Evolutionary conservation across 148 eudicot genomes (phyloP).

Genomic region (Cornus florida): DNA sequence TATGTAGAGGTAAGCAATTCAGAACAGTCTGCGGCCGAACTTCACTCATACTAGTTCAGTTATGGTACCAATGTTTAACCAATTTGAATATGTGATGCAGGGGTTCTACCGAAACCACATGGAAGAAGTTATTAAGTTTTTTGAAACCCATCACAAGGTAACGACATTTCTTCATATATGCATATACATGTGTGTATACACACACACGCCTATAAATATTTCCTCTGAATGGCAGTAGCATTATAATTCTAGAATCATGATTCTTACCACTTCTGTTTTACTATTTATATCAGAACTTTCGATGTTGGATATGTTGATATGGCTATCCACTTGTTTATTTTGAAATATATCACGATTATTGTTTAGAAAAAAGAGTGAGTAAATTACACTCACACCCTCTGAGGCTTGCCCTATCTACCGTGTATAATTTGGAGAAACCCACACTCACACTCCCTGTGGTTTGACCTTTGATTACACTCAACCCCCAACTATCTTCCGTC

Average conservation of each 20-base stretch:
- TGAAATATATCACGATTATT: background rate
- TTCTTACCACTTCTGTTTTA: too few species aligned
- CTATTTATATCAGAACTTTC: too few species aligned
- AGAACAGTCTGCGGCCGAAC: background rate
- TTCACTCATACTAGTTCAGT: background rate
- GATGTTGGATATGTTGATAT: background rate
- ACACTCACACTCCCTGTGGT: too few species aligned
- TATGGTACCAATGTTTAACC: background rate
- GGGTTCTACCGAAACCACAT: slow-evolving; percentile 95
- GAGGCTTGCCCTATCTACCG: too few species aligned
- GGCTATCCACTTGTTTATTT: background rate
- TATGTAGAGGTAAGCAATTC: slow-evolving; percentile 75
- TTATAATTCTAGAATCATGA: too few species aligned
- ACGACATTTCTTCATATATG: background rate
- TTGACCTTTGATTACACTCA: too few species aligned
- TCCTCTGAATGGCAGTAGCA: background rate
- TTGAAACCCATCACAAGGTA: slow-evolving; percentile 97
- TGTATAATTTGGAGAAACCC: too few species aligned
- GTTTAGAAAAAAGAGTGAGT: background rate
- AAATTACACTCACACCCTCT: too few species aligned
- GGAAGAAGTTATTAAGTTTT: slow-evolving; percentile 95
- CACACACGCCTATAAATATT: too few species aligned
- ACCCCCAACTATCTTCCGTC: too few species aligned
- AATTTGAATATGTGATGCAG: slow-evolving; percentile 41
- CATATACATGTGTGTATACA: background rate